Conservation (phyloP, 305 asterid genomes). For the Fraxinus greggii region DNA sequence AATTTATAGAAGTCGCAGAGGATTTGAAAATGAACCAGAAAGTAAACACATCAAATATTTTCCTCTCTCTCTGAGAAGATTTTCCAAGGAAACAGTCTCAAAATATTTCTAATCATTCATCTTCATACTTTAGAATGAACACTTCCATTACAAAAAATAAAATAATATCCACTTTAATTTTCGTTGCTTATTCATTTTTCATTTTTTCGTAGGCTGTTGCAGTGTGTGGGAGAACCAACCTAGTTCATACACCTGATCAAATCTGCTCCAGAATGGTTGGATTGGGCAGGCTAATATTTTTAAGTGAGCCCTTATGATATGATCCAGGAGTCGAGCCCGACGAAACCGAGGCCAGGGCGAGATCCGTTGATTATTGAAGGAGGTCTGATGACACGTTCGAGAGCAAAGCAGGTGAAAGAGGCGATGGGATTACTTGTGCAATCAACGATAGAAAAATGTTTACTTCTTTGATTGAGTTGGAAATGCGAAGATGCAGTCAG, state of each 20-base stretch:
- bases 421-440: no score
- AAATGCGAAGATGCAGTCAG: neutral
- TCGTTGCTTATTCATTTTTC: no score
- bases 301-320: neutral
- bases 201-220: neutral
- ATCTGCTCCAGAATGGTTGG: neutral
- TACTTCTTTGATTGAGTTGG: neutral
- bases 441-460: neutral
- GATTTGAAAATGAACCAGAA: neutral
- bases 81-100: neutral
- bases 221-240: neutral
- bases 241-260: neutral
- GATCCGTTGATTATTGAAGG: no score
- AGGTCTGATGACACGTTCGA: no score
- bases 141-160: neutral
- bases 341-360: no score
- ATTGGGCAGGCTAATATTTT: neutral
- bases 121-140: neutral
- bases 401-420: no score
- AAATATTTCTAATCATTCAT: no score
- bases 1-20: neutral
- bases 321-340: no score
- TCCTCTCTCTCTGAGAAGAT: neutral
- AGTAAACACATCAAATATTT: neutral
- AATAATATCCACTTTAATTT: neutral